Conservation (phyloP, 768 basidiomycete species). For the Clitopilus passeckerianus region DNA sequence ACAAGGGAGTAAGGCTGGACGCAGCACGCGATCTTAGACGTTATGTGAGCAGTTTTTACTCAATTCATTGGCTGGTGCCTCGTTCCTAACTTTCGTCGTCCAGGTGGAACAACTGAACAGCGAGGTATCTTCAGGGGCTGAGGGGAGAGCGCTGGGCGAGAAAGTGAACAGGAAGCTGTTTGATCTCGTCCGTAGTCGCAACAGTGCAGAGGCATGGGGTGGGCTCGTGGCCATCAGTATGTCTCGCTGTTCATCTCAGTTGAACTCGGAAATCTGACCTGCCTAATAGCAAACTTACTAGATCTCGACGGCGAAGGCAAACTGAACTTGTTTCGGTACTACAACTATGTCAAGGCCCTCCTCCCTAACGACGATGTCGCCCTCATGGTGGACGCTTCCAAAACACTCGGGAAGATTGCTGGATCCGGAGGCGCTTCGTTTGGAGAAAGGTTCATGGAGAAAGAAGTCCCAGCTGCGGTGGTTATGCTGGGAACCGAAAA, state of each 20-base stretch:
- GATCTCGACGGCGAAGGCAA: constrained; percentile 72
- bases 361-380: constrained; percentile 83
- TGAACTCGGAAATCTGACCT: constrained; percentile 1
- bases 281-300: constrained; percentile 56
- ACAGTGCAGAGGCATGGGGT: constrained; percentile 71
- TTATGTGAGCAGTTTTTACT: constrained; percentile 46
- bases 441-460: constrained; percentile 83
- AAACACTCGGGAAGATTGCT: constrained; percentile 81
- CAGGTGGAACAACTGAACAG: constrained; percentile 63
- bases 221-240: constrained; percentile 81
- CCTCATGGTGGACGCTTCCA: constrained; percentile 88
- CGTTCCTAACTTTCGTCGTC: constrained; percentile 2
- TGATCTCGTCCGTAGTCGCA: constrained; percentile 75
- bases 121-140: constrained; percentile 77
- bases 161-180: constrained; percentile 72
- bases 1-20: constrained; percentile 55
- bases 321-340: constrained; percentile 75
- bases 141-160: constrained; percentile 77
- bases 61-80: not conserved
- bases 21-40: constrained; percentile 65
- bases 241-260: constrained; percentile 13
- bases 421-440: constrained; percentile 74
- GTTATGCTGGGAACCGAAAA: constrained; percentile 71
- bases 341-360: constrained; percentile 85
- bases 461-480: constrained; percentile 79